Conservation (phyloP, 2,329 filamentous ascomycete genomes). For the Chaetomiaceae sp. region DNA sequence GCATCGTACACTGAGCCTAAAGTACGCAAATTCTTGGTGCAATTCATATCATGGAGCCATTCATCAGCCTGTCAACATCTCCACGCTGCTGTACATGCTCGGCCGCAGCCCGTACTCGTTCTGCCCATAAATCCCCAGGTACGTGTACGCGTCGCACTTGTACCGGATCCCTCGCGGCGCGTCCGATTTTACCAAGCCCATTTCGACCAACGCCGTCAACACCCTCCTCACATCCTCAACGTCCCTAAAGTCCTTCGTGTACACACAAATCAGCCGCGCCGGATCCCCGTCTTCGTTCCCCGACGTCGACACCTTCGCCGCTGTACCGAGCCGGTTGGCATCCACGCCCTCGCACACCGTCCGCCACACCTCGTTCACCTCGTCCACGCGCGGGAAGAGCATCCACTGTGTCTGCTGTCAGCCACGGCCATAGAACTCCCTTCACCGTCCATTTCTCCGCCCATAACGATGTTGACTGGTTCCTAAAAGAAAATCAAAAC, state of each 20-base stretch:
- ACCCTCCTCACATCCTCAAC: slow-evolving; percentile 7
- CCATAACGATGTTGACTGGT: too few relatives aligned
- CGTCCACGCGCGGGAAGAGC: background rate
- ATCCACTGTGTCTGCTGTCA: background rate
- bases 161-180: background rate
- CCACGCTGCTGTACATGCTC: background rate
- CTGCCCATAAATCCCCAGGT: background rate
- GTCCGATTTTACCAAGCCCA: background rate
- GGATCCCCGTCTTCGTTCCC: background rate
- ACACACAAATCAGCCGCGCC: slow-evolving; percentile 5
- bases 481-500: background rate
- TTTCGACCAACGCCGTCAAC: background rate
- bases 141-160: slow-evolving; percentile 10
- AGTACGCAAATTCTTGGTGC: too few relatives aligned
- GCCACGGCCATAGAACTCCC: too few relatives aligned
- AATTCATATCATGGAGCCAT: too few relatives aligned
- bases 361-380: slow-evolving; percentile 8
- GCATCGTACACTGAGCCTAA: too few relatives aligned
- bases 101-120: slow-evolving; percentile 5
- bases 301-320: slow-evolving; percentile 2
- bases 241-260: slow-evolving; percentile 6
- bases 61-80: slow-evolving; percentile 1
- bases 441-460: too few relatives aligned
- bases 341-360: slow-evolving; percentile 3
- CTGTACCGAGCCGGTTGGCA: background rate